phyloP scores from a whole-genome alignment of 2,329 filamentous ascomycete genomes.

The Leptographium galeiforme region DNA sequence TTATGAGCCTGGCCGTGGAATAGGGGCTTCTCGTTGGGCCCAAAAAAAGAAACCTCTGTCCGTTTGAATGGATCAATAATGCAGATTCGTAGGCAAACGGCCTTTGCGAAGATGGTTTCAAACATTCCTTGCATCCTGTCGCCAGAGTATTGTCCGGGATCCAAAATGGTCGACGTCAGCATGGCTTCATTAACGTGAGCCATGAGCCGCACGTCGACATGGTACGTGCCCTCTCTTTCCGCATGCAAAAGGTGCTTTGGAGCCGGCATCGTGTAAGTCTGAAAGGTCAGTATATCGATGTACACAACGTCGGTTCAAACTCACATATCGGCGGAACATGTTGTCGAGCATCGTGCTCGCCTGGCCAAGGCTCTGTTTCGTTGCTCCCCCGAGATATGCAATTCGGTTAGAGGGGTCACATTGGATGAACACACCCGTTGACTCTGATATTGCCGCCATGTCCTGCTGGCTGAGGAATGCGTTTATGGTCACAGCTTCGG shows the following conservation, averaged over 20 bases:
- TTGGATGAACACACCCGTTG: conserved; percentile 5
- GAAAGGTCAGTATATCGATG: background rate
- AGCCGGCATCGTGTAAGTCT: background rate
- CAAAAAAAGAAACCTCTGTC: conserved; percentile 11
- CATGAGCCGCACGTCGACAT: conserved; percentile 16
- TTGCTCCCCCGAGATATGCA: conserved; percentile 11
- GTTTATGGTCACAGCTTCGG: conserved; percentile 6
- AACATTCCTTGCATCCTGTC: conserved; percentile 7
- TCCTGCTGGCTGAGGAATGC: conserved; percentile 9
- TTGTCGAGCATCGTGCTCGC: conserved; percentile 10
- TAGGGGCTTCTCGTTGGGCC: conserved; percentile 9
- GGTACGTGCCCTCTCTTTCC: conserved; percentile 11
- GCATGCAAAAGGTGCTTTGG: conserved; percentile 14
- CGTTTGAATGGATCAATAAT: conserved; percentile 6
- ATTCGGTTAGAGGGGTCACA: conserved; percentile 7
- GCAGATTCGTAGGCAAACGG: conserved; percentile 16
- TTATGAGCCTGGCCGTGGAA: conserved; percentile 9
- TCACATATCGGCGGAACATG: conserved; percentile 11
- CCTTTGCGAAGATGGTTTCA: conserved; percentile 10
- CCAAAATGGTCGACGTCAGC: conserved; percentile 16
- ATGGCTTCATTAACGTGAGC: conserved; percentile 16
- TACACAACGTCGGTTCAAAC: background rate
- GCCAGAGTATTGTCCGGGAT: conserved; percentile 10
- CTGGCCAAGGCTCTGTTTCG: background rate
- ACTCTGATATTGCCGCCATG: conserved; percentile 4